Evolutionary conservation across 768 basidiomycete genomes (phyloP).

Genomic region (Hericium rajendrae): DNA sequence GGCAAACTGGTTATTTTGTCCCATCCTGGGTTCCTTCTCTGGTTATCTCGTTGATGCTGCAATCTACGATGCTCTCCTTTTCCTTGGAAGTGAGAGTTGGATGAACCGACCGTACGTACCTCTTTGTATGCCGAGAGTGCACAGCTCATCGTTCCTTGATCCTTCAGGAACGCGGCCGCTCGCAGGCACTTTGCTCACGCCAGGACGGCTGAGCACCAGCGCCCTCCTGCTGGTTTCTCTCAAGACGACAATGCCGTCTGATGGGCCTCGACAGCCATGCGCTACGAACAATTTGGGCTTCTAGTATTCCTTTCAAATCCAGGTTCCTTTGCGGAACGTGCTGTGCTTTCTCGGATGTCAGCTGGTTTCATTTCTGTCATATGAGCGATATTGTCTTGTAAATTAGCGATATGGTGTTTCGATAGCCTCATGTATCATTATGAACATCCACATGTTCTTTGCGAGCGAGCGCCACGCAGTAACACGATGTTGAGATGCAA

Average conservation of each 20-base stretch:
- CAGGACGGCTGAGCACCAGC: background rate
- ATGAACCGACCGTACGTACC: background rate
- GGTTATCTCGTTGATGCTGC: conserved; percentile 46
- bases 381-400: too few relatives aligned
- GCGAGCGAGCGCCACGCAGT: too few relatives aligned
- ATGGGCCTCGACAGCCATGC: too few relatives aligned
- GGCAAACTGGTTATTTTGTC: conserved; percentile 69
- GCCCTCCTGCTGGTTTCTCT: background rate
- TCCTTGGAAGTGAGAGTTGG: conserved; percentile 15
- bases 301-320: too few relatives aligned
- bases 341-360: too few relatives aligned
- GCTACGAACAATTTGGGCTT: too few relatives aligned
- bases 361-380: too few relatives aligned
- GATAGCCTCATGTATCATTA: too few relatives aligned
- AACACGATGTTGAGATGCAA: too few relatives aligned
- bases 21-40: conserved; percentile 46
- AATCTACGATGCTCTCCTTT: conserved; percentile 50
- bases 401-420: too few relatives aligned
- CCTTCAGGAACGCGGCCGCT: background rate
- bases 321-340: too few relatives aligned
- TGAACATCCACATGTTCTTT: too few relatives aligned
- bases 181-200: background rate
- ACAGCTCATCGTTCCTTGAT: background rate
- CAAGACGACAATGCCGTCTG: background rate
- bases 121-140: background rate